Evolutionary conservation across 352 stramenopile genomes (phyloP).

Genomic region (Globisporangium viniferum): DNA sequence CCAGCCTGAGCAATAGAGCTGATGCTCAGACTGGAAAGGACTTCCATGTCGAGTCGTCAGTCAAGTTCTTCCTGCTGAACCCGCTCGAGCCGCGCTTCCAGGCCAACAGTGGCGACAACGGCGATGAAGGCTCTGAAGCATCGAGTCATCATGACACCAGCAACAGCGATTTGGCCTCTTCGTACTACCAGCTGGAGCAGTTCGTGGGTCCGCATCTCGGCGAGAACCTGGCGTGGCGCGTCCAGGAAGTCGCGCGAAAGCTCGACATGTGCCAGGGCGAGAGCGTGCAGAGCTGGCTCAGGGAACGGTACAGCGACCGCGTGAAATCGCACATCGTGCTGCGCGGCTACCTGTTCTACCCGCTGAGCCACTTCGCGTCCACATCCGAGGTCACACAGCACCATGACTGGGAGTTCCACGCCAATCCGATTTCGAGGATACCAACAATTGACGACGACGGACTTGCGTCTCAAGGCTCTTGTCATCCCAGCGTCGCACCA

Average conservation of each 20-base stretch:
- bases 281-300: conserved; percentile 51
- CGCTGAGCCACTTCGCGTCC: conserved; percentile 39
- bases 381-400: conserved; percentile 39
- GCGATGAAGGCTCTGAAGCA: not conserved
- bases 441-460: not conserved
- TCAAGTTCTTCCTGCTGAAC: conserved; percentile 80
- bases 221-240: conserved; percentile 71
- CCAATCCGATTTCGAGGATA: conserved; percentile 19
- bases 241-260: conserved; percentile 65
- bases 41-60: conserved; percentile 71
- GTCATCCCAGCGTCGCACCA: conserved; percentile 29
- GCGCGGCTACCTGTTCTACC: conserved; percentile 66
- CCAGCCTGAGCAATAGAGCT: not conserved
- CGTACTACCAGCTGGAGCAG: conserved; percentile 42
- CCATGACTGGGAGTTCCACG: conserved; percentile 50
- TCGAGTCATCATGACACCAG: not conserved
- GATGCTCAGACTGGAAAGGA: conserved; percentile 19
- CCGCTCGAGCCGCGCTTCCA: conserved; percentile 17
- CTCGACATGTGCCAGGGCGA: conserved; percentile 55
- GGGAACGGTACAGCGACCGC: conserved; percentile 43
- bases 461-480: not conserved
- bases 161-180: not conserved
- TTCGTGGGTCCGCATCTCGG: conserved; percentile 71
- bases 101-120: no score
- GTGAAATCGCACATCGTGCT: conserved; percentile 60